Base-by-base conservation (phyloP, 805 yeast genomes). In the Suhomyces sp. region DNA sequence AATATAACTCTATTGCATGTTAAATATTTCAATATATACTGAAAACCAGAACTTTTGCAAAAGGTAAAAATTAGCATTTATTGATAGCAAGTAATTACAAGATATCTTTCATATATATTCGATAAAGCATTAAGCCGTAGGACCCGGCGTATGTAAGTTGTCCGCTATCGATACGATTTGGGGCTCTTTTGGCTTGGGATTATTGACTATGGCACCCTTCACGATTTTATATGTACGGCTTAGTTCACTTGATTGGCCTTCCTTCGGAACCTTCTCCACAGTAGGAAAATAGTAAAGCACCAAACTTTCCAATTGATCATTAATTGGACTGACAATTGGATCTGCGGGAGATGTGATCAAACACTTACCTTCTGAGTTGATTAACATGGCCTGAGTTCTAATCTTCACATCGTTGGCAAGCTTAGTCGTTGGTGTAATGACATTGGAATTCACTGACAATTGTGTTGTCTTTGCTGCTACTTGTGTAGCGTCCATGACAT, bases 311-410 rank as follows among this genome's bases (percentile, higher is more conserved):
- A 87, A 65, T 31, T 75, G 69, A 33, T 75, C 68, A 68, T 87
- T 89, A 44, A 85, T 44, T 25, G 94, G 92, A 35, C 72, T 75
- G 45, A 87, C 71, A 10, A 85, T 33, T 3, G 88, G 85, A 65
- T 86, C 90, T 20, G 85, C 60, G 21, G 80, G 77, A n/a, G 85
- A 75, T 57, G 89, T 76, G 37, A 87, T 57, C 47, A 84, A 63
- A 40, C 88, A 86, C 60, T 81, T 82, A 21, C 89, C 89, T 17
- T 40, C 40, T n/a, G 37, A 12, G 20, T 25, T 29, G n/a, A 24
- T 37, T 6, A 47, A n/a, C 10, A 21, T 20, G 27, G 82, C 71
- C 6, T 81, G 75, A 61, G 82, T 79, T 49, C 68, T 69, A 47
- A 72, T 73, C 56, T 87, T 83, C 52, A 78, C 68, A 47, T 73